These are phyloP conservation scores for Phalaenopsis aphrodite DNA, from an alignment of 106 monocot species.

Conservation along the genomic window DNA sequence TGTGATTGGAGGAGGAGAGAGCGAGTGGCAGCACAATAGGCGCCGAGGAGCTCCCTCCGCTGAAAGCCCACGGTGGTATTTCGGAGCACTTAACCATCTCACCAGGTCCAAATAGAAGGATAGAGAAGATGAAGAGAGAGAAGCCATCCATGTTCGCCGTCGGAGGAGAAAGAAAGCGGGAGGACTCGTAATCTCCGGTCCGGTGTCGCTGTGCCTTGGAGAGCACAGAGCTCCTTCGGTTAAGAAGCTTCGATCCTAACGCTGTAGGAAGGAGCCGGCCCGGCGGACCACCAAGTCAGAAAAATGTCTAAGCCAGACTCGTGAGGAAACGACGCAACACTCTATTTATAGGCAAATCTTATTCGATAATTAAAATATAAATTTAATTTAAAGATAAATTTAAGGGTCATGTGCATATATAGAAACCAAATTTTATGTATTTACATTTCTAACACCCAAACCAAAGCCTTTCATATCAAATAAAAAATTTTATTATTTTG, in stretches of 20 bases:
- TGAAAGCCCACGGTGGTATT: not conserved
- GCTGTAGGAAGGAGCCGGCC: not conserved
- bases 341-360: no score
- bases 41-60: not conserved
- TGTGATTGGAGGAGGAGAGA: not conserved
- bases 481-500: no score
- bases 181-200: no score
- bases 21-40: slow-evolving; percentile 3
- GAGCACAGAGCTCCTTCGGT: not conserved
- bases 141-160: not conserved
- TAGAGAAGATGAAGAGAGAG: not conserved
- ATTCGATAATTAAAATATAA: no score
- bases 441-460: no score
- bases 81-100: not conserved
- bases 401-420: no score
- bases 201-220: not conserved
- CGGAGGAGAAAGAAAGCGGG: not conserved
- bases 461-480: no score
- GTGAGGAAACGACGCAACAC: no score
- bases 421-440: no score
- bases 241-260: not conserved
- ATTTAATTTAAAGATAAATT: no score
- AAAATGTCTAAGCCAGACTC: no score
- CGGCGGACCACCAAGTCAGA: no score
- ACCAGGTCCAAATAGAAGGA: not conserved